phyloP scores from a whole-genome alignment of 257 asterid species.

The Scutellaria baicalensis region DNA sequence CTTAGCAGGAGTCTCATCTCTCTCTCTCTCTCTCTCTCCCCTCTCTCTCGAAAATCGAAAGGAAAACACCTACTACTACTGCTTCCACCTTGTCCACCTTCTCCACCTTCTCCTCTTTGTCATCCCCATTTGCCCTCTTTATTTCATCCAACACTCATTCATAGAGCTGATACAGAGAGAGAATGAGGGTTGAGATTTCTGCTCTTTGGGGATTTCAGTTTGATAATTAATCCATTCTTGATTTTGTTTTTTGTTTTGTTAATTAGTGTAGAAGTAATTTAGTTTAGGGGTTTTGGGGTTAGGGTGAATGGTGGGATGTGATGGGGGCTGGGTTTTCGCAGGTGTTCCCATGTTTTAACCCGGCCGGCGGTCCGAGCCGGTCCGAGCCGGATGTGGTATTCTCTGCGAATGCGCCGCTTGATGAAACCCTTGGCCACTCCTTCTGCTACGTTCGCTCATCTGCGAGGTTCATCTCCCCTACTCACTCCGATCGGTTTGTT shows the following conservation, averaged over 20 bases:
- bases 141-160: background rate
- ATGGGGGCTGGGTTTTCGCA: constrained; percentile 97
- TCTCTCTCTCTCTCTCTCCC: constrained; percentile 14
- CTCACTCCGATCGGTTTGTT: constrained; percentile 80
- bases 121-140: constrained; percentile 13
- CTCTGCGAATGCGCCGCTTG: constrained; percentile 58
- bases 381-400: constrained; percentile 58
- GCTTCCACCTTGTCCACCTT: constrained; percentile 10
- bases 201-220: background rate
- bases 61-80: constrained; percentile 27
- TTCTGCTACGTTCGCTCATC: constrained; percentile 98
- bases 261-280: background rate
- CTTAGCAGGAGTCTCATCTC: constrained; percentile 23
- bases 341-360: constrained; percentile 79
- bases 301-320: constrained; percentile 76
- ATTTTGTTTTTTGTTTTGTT: background rate
- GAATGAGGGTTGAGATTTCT: background rate
- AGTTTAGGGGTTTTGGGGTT: constrained; percentile 36
- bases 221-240: background rate
- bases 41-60: constrained; percentile 32
- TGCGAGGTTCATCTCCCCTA: constrained; percentile 81
- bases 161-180: background rate
- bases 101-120: constrained; percentile 16
- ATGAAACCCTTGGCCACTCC: constrained; percentile 97
- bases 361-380: constrained; percentile 63